A percentile compares a stretch with the other conserved stretches of the same genome.
These are phyloP conservation scores for Amylostereum areolatum DNA, from an alignment of 1,284 basidiomycete genomes.

Conservation along the genomic window DNA sequence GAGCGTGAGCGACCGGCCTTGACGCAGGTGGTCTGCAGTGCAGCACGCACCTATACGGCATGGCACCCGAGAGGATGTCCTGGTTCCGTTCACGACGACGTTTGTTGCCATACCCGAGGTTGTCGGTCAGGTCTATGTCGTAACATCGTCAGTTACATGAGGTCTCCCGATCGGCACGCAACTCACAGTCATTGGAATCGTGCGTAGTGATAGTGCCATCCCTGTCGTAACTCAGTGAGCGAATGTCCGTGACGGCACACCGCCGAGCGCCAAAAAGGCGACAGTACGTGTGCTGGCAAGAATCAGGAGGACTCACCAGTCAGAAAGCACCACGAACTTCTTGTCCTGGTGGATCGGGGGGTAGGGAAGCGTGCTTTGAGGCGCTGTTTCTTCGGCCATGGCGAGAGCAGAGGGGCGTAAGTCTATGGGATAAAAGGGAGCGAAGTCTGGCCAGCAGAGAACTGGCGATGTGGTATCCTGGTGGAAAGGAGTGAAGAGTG, in stretches of 20 bases:
- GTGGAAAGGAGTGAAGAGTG: too few species aligned
- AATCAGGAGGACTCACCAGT: conserved; percentile 60
- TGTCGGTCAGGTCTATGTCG: conserved; percentile 68
- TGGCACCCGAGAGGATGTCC: conserved; percentile 58
- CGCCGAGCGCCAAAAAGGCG: not conserved
- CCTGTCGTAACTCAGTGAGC: too few species aligned
- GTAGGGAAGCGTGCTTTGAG: conserved; percentile 68
- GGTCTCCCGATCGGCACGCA: not conserved
- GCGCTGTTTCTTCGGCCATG: conserved; percentile 18
- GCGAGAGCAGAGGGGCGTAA: too few species aligned
- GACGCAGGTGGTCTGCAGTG: not conserved
- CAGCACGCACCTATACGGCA: conserved; percentile 64
- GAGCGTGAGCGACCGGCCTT: too few species aligned
- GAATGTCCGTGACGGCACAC: conserved; percentile 11
- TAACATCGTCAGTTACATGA: conserved; percentile 7
- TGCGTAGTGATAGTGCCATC: conserved; percentile 89
- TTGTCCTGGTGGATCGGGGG: conserved; percentile 76
- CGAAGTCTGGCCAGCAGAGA: too few species aligned
- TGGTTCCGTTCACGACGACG: conserved; percentile 68
- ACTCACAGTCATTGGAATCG: conserved; percentile 87
- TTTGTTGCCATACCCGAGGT: conserved; percentile 67
- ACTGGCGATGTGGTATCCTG: too few species aligned
- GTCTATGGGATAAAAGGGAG: too few species aligned
- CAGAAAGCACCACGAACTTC: conserved; percentile 81
- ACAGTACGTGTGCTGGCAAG: not conserved